phyloP scores from a whole-genome alignment of 441 rosid species.

The Syzygium syzygioides region DNA sequence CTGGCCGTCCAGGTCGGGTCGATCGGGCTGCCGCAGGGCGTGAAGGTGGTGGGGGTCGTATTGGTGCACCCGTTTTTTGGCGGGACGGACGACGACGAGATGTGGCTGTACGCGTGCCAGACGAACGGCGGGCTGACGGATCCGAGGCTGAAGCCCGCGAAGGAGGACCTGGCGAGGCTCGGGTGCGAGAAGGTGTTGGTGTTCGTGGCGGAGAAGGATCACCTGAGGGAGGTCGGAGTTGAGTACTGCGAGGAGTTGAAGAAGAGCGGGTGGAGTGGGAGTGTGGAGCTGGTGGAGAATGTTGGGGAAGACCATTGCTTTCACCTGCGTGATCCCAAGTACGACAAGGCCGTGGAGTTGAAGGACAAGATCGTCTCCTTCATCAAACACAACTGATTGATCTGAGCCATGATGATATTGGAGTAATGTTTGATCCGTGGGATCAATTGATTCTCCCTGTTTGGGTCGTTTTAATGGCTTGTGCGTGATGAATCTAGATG shows the following conservation, averaged over 20 bases:
- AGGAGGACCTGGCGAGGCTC: slow-evolving; percentile 12
- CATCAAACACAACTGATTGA: neutral
- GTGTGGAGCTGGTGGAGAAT: slow-evolving; percentile 16
- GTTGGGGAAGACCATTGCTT: slow-evolving; percentile 24
- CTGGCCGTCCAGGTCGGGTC: slow-evolving; percentile 5
- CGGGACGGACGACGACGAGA: slow-evolving; percentile 16
- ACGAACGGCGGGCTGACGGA: slow-evolving; percentile 19
- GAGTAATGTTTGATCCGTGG: neutral
- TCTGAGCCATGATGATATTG: neutral
- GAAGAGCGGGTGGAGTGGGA: slow-evolving; percentile 26
- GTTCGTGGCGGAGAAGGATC: slow-evolving; percentile 25
- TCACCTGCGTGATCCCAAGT: slow-evolving; percentile 15
- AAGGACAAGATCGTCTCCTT: slow-evolving; percentile 10
- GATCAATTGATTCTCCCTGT: neutral
- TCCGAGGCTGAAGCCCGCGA: slow-evolving; percentile 14
- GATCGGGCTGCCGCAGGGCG: neutral
- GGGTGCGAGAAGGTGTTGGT: slow-evolving; percentile 25
- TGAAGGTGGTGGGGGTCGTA: slow-evolving; percentile 9
- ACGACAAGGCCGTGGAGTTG: slow-evolving; percentile 15
- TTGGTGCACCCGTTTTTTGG: slow-evolving; percentile 27
- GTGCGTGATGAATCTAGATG: neutral
- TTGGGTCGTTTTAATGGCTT: neutral
- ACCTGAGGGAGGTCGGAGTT: slow-evolving; percentile 2
- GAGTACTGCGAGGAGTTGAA: slow-evolving; percentile 19
- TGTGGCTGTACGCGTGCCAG: slow-evolving; percentile 23